Percentiles rank a stretch among this genome's conserved stretches.
Evolutionary conservation across 257 asterid genomes (phyloP).

Genomic region (Nyctanthes arbortristis): DNA sequence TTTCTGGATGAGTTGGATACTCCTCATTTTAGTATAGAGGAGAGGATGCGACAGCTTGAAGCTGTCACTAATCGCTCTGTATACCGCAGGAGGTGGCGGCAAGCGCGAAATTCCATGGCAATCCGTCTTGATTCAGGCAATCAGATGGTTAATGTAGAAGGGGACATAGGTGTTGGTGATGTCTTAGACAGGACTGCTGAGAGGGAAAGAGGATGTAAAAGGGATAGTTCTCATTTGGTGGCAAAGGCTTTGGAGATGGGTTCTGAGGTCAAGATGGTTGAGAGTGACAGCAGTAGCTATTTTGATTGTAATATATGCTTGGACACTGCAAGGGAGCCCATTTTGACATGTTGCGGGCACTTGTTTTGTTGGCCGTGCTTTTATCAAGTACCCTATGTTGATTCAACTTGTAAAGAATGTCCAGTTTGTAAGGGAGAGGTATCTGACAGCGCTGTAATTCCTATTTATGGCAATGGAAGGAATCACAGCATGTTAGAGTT

Average conservation of each 20-base stretch:
- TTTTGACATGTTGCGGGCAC: constrained; percentile 62
- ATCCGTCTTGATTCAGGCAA: constrained; percentile 28
- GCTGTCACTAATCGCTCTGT: constrained; percentile 74
- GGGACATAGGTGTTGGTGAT: constrained; percentile 27
- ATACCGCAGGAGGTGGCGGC: constrained; percentile 70
- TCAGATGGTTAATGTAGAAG: constrained; percentile 23
- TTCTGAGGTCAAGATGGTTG: constrained; percentile 46
- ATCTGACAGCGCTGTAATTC: constrained; percentile 40
- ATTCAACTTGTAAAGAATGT: constrained; percentile 50
- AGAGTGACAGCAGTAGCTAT: constrained; percentile 40
- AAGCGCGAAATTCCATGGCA: constrained; percentile 37
- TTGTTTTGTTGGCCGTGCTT: constrained; percentile 64
- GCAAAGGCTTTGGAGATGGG: constrained; percentile 73
- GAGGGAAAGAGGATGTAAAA: constrained; percentile 59
- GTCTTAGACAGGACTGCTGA: constrained; percentile 33
- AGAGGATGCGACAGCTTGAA: constrained; percentile 82
- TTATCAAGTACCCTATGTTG: constrained; percentile 45
- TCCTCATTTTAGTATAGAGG: constrained; percentile 64
- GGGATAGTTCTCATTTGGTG: constrained; percentile 79
- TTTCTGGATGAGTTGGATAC: constrained; percentile 54
- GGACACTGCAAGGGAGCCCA: constrained; percentile 46
- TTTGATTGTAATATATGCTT: constrained; percentile 52
- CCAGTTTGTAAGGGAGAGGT: constrained; percentile 63
- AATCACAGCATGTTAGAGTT: constrained; percentile 27
- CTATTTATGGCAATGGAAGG: constrained; percentile 52